Base-by-base conservation (phyloP, 2,329 filamentous ascomycete species). In the Neofusicoccum cordaticola region DNA sequence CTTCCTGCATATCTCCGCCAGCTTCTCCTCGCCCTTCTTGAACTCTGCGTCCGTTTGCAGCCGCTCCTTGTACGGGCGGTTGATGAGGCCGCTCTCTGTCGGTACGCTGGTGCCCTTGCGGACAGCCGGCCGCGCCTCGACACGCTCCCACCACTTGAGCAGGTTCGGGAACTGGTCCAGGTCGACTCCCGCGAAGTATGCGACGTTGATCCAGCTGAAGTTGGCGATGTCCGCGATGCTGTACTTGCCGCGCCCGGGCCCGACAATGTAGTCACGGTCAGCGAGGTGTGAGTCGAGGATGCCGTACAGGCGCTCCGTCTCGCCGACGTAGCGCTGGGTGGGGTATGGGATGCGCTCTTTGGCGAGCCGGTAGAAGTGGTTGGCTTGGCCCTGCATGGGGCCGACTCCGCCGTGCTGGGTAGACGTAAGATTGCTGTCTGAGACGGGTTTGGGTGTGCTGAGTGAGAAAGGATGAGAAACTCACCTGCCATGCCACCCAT, bases 401-500 rank as follows among this genome's bases (percentile, higher is more conserved):
- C 76, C 78, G 3, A 65, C 15, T 27, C 58, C 57, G 35, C 57
- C 41, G 57, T 62, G 57, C 63, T 65, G 51, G 35, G 11, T 22
- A 4, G 17, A 15, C 39, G 50, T 37, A 15, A 39, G 39, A 45
- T 13, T 11, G 15, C 22, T 53, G 60, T 52, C 17, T 17, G 60
- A 42, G 27, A 63, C 9, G 7, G 2, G 13, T n/a, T 19, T 17
- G 37, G 9, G 34, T 39, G 17, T 27, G 48, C 37, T 47, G 22
- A 19, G 52, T 17, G 44, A 42, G 48, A 19, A 35, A 7, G 52
- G 34, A 47, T 15, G 34, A 11, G 31, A 3, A 47, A 41, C 65
- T n/a, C 60, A 66, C 65, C 70, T 81, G 80, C 86, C 86, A 90
- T 44, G 84, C 83, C 67, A 88, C 82, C 88, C 87, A 90, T 73